Evolutionary conservation across 2,329 filamentous ascomycete species (phyloP).

Genomic region (Chaetoscypha palmicola): DNA sequence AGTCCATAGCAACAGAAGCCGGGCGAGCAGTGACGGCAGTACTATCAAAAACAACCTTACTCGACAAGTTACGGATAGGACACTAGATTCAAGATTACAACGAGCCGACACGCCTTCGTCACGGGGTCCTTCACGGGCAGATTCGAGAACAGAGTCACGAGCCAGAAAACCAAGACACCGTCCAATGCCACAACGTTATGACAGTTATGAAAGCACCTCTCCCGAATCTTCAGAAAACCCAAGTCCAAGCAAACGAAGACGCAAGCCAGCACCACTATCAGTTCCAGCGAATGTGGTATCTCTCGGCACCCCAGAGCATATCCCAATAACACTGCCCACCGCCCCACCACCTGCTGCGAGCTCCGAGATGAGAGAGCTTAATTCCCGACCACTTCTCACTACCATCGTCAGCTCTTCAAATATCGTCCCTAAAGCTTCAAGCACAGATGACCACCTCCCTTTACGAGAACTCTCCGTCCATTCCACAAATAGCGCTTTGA

Average conservation of each 20-base stretch:
- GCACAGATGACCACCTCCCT: constrained; percentile 5
- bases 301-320: constrained; percentile 21
- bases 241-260: constrained; percentile 17
- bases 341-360: constrained; percentile 3
- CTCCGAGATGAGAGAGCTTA: constrained; percentile 18
- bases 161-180: constrained; percentile 10
- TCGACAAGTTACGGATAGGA: constrained; percentile 26
- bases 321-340: constrained; percentile 18
- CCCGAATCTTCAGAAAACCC: constrained; percentile 18
- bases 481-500: constrained; percentile 15
- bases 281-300: constrained; percentile 11
- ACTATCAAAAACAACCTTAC: constrained; percentile 37
- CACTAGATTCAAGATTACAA: constrained; percentile 27
- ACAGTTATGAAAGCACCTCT: constrained; percentile 20
- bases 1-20: constrained; percentile 54
- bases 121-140: constrained; percentile 13
- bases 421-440: constrained; percentile 10
- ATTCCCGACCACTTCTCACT: constrained; percentile 15
- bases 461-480: constrained; percentile 15
- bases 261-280: constrained; percentile 24
- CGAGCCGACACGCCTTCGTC: constrained; percentile 24
- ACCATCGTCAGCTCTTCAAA: constrained; percentile 25
- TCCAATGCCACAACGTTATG: constrained; percentile 12
- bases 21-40: constrained; percentile 32
- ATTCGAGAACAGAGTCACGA: constrained; percentile 2